phyloP scores from a whole-genome alignment of 2,329 filamentous ascomycete genomes.

The Pestalotiopsis sp. region DNA sequence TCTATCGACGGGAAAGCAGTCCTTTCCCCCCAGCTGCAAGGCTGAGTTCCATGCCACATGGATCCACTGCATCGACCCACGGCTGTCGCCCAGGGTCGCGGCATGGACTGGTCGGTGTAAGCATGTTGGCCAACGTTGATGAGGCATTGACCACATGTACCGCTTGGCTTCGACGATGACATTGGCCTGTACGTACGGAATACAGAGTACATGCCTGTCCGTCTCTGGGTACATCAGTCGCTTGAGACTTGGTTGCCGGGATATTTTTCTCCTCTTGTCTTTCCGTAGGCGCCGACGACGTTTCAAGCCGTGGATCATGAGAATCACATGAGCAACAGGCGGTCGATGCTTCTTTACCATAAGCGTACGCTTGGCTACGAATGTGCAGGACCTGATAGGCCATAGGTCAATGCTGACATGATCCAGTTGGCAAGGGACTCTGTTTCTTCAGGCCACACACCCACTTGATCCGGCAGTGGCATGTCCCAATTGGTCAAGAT shows the following conservation, averaged over 20 bases:
- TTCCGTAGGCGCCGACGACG: background rate
- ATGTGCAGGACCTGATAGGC: background rate
- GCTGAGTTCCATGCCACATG: background rate
- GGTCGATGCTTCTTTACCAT: background rate
- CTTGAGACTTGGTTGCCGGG: background rate
- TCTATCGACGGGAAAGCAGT: background rate
- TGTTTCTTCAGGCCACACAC: background rate
- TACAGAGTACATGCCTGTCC: background rate
- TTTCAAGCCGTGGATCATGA: background rate
- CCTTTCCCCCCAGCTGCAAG: conserved; percentile 1
- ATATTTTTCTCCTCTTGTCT: background rate
- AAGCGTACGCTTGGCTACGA: background rate
- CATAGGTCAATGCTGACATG: background rate
- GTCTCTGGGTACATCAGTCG: background rate
- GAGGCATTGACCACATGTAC: background rate
- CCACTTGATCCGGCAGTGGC: background rate
- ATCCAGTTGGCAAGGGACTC: background rate
- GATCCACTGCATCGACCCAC: conserved; percentile 6
- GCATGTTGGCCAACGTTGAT: background rate
- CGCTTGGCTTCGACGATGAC: background rate
- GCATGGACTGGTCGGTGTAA: background rate
- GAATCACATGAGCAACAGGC: background rate
- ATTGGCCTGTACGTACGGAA: background rate
- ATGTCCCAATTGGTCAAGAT: background rate
- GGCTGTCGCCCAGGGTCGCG: background rate